Conservation (phyloP, 306 rosid species). For the Fragaria vesca region DNA sequence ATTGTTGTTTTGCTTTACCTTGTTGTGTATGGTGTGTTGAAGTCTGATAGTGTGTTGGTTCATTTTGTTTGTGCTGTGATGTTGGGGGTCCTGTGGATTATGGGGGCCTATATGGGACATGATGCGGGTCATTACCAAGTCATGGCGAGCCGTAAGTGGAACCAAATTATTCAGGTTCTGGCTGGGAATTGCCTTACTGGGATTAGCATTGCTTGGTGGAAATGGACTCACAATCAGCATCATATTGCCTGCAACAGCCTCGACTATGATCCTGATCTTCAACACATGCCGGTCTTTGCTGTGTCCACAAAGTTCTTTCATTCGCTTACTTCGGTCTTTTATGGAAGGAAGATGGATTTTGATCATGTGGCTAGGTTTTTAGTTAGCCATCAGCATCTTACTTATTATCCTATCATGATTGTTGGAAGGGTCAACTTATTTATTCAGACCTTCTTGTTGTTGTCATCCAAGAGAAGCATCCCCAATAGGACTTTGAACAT, state of each 20-base stretch:
- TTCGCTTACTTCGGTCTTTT: constrained; percentile 59
- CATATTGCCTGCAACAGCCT: constrained; percentile 83
- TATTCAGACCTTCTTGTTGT: constrained; percentile 57
- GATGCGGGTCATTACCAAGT: constrained; percentile 86
- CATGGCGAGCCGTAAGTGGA: constrained; percentile 42
- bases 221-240: constrained; percentile 95
- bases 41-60: constrained; percentile 31
- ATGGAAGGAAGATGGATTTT: constrained; percentile 59
- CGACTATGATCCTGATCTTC: constrained; percentile 86
- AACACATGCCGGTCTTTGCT: constrained; percentile 78
- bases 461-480: constrained; percentile 45
- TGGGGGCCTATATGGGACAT: constrained; percentile 78
- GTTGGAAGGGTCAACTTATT: constrained; percentile 67
- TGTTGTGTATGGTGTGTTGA: constrained; percentile 51
- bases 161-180: constrained; percentile 52
- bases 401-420: constrained; percentile 70
- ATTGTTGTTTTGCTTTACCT: constrained; percentile 35
- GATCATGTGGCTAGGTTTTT: constrained; percentile 68
- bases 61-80: constrained; percentile 58
- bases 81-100: constrained; percentile 84
- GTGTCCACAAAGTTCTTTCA: constrained; percentile 56
- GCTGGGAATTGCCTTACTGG: constrained; percentile 86
- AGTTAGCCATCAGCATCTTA: constrained; percentile 71
- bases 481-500: constrained; percentile 67
- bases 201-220: constrained; percentile 96